phyloP scores from a whole-genome alignment of 139 green algal species.

The Raphidocelis subcapitata region DNA sequence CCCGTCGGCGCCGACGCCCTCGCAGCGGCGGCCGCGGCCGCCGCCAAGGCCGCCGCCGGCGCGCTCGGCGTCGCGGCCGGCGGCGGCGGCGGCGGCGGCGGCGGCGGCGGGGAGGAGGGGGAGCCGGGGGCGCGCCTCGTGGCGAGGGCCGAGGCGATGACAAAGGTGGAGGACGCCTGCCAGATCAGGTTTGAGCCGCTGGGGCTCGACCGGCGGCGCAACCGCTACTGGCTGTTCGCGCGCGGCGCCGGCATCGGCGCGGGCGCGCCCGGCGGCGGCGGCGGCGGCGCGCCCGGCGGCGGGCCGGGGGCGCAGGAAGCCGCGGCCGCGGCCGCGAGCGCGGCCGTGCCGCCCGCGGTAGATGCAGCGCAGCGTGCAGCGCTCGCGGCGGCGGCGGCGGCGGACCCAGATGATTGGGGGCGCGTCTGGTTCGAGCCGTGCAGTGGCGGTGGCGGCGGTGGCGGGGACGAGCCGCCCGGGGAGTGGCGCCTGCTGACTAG shows the following conservation, averaged over 20 bases:
- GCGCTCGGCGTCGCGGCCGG: background rate
- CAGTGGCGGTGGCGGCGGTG: background rate
- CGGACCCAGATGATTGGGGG: background rate
- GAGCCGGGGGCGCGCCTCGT: conserved; percentile 10
- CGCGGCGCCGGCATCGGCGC: background rate
- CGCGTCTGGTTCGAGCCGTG: background rate
- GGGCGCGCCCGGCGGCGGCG: background rate
- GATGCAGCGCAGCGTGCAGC: background rate
- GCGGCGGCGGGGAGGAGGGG: background rate
- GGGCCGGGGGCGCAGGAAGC: background rate
- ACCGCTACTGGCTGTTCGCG: conserved; percentile 74
- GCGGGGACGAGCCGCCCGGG: background rate
- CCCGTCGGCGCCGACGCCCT: background rate
- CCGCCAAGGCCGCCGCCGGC: background rate
- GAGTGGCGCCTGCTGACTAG: background rate
- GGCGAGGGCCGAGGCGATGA: conserved; percentile 21
- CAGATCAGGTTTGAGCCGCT: conserved; percentile 58
- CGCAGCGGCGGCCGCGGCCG: conserved; percentile 23
- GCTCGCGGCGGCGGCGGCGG: background rate
- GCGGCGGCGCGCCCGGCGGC: background rate
- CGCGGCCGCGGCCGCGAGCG: background rate
- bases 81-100: background rate
- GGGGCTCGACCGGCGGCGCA: conserved; percentile 77
- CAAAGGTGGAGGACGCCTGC: conserved; percentile 41
- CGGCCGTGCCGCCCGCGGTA: background rate